phyloP scores from a whole-genome alignment of 257 asterid genomes.

The Eustoma russellianum region DNA sequence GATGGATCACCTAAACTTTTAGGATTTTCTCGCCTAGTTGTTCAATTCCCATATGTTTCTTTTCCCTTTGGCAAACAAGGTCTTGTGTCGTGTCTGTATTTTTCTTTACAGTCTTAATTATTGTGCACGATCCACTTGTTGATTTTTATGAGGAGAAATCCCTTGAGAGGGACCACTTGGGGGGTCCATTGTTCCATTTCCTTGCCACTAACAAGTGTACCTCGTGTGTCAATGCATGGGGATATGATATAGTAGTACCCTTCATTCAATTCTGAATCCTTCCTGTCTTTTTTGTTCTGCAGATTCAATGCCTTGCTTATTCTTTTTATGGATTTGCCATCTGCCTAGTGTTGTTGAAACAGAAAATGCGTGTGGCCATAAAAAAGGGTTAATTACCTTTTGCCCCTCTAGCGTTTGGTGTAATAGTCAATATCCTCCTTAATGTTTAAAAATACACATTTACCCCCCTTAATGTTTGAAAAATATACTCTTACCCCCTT shows the following conservation, averaged over 20 bases:
- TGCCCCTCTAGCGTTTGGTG: too few species aligned
- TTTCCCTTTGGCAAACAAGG: too few species aligned
- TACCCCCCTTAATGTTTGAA: too few species aligned
- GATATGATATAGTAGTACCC: too few species aligned
- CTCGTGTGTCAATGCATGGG: not conserved
- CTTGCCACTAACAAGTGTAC: not conserved
- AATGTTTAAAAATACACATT: too few species aligned
- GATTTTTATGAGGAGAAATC: slow-evolving; percentile 6
- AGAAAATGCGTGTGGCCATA: not conserved
- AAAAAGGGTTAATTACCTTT: too few species aligned
- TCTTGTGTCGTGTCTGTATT: not conserved
- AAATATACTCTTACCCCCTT: too few species aligned
- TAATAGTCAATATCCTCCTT: too few species aligned
- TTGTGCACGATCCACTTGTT: not conserved
- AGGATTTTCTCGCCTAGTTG: not conserved
- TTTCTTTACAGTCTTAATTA: not conserved
- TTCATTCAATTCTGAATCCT: not conserved
- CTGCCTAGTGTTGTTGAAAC: slow-evolving; percentile 7
- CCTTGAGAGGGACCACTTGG: slow-evolving; percentile 7
- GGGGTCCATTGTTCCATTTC: not conserved
- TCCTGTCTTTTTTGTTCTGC: not conserved
- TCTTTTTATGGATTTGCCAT: not conserved
- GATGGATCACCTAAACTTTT: not conserved
- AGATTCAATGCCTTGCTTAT: not conserved
- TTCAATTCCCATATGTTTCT: not conserved